Base-by-base conservation (phyloP, 345 rosid species). In the Lepidium africanum region DNA sequence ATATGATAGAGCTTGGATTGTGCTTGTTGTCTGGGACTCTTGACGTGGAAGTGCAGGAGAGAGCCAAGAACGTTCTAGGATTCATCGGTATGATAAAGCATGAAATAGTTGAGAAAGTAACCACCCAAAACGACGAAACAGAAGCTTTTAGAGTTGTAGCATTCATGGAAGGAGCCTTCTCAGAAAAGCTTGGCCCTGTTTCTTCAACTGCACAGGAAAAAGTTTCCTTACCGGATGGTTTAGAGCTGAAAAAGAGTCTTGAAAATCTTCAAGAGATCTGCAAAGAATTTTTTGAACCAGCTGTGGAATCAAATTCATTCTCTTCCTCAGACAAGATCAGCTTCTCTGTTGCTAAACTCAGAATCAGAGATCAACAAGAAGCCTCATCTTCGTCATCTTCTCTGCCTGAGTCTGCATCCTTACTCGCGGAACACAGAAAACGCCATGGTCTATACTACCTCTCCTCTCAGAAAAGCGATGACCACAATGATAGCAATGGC, bases 31-130 rank as follows among this genome's bases (percentile, higher is more conserved):
- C 78, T 0, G 82, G 78, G 19, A 81, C 81, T 78, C 77, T 58
- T 71, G 91, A 91, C 65, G 96, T 91, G 39, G 97, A 94, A 77
- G 81, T 89, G 40, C 84, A 85, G 67, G 99, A 91, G 86, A 88
- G 96, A 78, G 79, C 84, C 33, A 71, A 78, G 62, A 91, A 91
- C 71, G 66, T 85, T 46, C 78, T 94, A 51, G 96, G 96, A 53
- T 79, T 91, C 53, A 59, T 83, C 21, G 88, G 82, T 65, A 64
- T 87, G 78, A 68, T 87, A 59, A 82, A 82, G 72, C 78, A 75
- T 66, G 81, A 81, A 59, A 53, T 86, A 53, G 35, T 69, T 14
- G 73, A 70, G 59, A 76, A 81, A 70, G 65, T 33, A 39, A 69
- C 50, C 56, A 40, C 27, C 4, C 79, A 35, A 36, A 66, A 42